Percentiles rank a stretch among this genome's conserved stretches.
These are phyloP conservation scores for Nitzschia putrida DNA, from an alignment of 108 stramenopile genomes.

Conservation along the genomic window DNA sequence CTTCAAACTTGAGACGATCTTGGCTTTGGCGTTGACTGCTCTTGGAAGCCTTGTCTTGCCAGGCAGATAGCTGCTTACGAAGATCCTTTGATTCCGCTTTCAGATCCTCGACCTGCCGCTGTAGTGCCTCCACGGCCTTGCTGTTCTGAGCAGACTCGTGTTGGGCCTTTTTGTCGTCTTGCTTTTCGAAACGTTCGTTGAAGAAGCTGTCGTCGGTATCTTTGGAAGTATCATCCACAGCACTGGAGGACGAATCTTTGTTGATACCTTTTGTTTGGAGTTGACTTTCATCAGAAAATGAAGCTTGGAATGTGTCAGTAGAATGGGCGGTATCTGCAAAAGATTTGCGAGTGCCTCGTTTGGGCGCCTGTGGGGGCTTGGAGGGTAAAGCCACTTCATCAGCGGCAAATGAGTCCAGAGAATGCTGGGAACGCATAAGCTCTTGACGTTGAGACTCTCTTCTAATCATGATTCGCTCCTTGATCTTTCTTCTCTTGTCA, in stretches of 20 bases:
- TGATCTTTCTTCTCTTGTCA: constrained; percentile 9
- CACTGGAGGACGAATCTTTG: background rate
- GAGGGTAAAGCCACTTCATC: background rate
- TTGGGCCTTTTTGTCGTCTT: constrained; percentile 11
- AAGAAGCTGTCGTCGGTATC: background rate
- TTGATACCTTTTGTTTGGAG: background rate
- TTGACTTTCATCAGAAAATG: background rate
- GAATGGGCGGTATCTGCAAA: background rate
- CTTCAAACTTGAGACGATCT: constrained; percentile 29
- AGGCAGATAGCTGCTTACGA: constrained; percentile 9
- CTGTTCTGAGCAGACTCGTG: background rate
- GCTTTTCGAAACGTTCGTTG: background rate
- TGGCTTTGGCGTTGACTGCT: constrained; percentile 15
- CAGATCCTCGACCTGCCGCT: constrained; percentile 24
- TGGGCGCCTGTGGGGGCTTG: background rate
- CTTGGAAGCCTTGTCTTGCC: constrained; percentile 15
- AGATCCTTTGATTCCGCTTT: constrained; percentile 20
- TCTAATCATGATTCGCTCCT: constrained; percentile 6
- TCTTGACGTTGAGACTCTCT: constrained; percentile 1
- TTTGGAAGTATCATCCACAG: background rate
- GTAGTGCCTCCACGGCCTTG: constrained; percentile 9
- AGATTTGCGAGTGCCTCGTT: background rate
- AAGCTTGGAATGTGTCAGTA: background rate
- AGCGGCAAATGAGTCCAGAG: background rate
- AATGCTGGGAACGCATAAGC: background rate